Evolutionary conservation across 2,329 filamentous ascomycete species (phyloP), one percentile per base, ranked within the genome.

Genomic region (Colletotrichum lentis): DNA sequence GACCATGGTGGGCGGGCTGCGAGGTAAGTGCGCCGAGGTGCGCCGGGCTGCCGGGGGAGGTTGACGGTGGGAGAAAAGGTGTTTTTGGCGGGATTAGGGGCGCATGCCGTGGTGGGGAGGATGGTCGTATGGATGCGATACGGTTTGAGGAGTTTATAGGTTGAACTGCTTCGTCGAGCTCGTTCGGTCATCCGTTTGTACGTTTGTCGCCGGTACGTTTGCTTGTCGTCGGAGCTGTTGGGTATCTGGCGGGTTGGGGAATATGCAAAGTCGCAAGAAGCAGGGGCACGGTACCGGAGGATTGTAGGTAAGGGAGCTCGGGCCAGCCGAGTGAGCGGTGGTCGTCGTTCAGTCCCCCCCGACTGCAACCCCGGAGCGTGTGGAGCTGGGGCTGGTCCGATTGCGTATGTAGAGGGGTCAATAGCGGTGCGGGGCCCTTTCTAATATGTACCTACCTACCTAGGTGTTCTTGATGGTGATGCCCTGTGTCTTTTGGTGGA

Each of bases 1-100:
- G 69, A 91, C 90, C 96, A 99, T 98, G 77, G 74, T 83, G 78
- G 73, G 58, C 54, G 55, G 47, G n/a, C n/a, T n/a, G 62, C 46
- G 63, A 12, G n/a, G 57, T 35, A 7, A 7, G 31, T 35, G 46
- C 37, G 22, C 46, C 20, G 49, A 24, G 46, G 46, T 49, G 60
- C 46, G 64, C 46, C 37, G 50, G 37, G 62, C 37, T 35, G 3
- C 8, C 35, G 20, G 53, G 35, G 12, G 47, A 47, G 20, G 27
- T 4, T 47, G 24, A 39, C 39, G 43, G 27, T 41, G n/a, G 35
- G 64, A 44, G 11, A 24, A 55, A 16, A 35, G 10, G 52, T 1
- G 27, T 6, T 53, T 27, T 22, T 12, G 37, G 31, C 37, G 31
- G 10, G n/a, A 54, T 68, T 49, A 59, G 35, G 35, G 49, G 62